Conservation (phyloP, 2,329 filamentous ascomycete genomes). For the Parafenestella ontariensis region DNA sequence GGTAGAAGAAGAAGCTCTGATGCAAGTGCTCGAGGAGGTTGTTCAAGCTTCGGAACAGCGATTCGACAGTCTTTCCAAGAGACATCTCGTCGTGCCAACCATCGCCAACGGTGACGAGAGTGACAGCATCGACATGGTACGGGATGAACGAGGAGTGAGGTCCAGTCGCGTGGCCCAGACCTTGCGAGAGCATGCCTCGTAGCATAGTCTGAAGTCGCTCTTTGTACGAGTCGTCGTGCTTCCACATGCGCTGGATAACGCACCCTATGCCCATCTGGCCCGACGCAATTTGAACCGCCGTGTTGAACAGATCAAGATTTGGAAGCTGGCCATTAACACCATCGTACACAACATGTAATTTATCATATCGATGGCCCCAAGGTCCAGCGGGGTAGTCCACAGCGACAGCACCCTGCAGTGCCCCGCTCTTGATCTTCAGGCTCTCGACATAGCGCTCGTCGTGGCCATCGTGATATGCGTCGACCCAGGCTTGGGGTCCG, state of each 20-base stretch:
- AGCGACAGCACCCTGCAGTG: constrained; percentile 90
- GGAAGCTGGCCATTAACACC: constrained; percentile 94
- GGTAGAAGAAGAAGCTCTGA: constrained; percentile 99
- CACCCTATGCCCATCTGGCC: constrained; percentile 91
- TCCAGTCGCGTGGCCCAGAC: constrained; percentile 84
- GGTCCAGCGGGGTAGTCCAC: constrained; percentile 79
- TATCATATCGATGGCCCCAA: constrained; percentile 82
- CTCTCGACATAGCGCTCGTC: constrained; percentile 72
- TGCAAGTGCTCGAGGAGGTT: constrained; percentile 96
- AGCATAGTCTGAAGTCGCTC: constrained; percentile 88
- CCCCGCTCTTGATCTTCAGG: constrained; percentile 88
- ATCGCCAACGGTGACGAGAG: constrained; percentile 84
- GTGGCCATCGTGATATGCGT: constrained; percentile 94
- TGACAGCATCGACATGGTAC: constrained; percentile 96
- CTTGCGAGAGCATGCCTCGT: constrained; percentile 90
- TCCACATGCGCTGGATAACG: constrained; percentile 84
- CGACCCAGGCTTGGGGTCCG: constrained; percentile 95
- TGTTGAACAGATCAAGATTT: constrained; percentile 96
- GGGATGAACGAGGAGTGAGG: constrained; percentile 96
- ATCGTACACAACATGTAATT: constrained; percentile 91
- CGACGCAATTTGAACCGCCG: constrained; percentile 82
- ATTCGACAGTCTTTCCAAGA: constrained; percentile 87
- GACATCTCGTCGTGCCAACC: constrained; percentile 99
- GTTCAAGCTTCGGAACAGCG: constrained; percentile 90
- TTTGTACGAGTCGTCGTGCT: constrained; percentile 76